phyloP scores from a whole-genome alignment of 768 basidiomycete genomes.

The Termitomyces sp. region DNA sequence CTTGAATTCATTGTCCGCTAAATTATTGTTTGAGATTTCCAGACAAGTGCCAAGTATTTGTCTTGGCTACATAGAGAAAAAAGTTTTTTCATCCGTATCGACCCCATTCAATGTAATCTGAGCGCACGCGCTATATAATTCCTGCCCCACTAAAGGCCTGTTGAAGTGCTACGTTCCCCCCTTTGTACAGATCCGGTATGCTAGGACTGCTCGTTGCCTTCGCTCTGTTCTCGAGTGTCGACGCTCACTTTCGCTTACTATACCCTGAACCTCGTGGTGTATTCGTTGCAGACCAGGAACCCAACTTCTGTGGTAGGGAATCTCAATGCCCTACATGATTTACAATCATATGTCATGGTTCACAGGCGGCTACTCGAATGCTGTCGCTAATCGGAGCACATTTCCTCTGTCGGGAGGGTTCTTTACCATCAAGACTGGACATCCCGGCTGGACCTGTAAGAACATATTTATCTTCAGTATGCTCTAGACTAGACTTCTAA shows the following conservation, averaged over 20 bases:
- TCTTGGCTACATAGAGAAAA: constrained; percentile 3
- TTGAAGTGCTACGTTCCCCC: background rate
- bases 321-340: background rate
- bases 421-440: constrained; percentile 56
- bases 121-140: background rate
- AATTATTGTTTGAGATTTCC: background rate
- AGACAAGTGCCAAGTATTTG: background rate
- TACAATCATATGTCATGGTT: background rate
- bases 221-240: constrained; percentile 34
- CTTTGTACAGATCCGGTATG: background rate
- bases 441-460: constrained; percentile 52
- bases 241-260: constrained; percentile 73
- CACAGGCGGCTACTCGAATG: constrained; percentile 57
- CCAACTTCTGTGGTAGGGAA: constrained; percentile 56
- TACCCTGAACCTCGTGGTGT: constrained; percentile 68
- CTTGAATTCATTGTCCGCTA: constrained; percentile 1
- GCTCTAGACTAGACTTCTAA: background rate
- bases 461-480: background rate
- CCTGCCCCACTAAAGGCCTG: background rate
- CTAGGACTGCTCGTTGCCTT: background rate
- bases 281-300: constrained; percentile 55
- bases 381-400: constrained; percentile 50
- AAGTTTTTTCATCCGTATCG: background rate
- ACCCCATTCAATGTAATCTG: background rate
- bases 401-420: constrained; percentile 67